phyloP scores from a whole-genome alignment of 768 basidiomycete genomes.

The Suillus weaverae region DNA sequence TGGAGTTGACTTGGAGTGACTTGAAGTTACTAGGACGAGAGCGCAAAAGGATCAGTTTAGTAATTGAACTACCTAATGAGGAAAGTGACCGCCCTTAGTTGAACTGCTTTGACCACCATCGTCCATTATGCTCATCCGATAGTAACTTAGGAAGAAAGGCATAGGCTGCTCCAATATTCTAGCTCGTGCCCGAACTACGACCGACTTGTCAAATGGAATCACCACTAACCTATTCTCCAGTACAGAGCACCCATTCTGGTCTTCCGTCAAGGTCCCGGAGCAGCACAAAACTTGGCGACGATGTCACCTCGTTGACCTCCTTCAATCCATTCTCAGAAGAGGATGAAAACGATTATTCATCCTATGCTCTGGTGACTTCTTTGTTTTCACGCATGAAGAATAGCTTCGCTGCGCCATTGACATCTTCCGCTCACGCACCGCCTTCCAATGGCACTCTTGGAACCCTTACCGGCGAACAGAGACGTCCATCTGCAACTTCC shows the following conservation, averaged over 20 bases:
- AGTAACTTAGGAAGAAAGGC: not conserved
- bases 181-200: not conserved
- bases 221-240: slow-evolving; percentile 28
- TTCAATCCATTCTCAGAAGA: slow-evolving; percentile 94
- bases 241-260: slow-evolving; percentile 34
- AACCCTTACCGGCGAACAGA: slow-evolving; percentile 43
- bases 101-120: not conserved
- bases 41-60: not conserved
- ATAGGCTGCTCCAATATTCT: not conserved
- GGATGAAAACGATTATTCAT: slow-evolving; percentile 86
- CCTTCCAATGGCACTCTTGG: slow-evolving; percentile 33
- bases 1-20: too few relatives aligned
- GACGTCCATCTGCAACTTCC: slow-evolving; percentile 56
- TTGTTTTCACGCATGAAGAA: slow-evolving; percentile 81
- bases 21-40: too few relatives aligned
- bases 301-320: slow-evolving; percentile 75
- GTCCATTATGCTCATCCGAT: not conserved
- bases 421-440: slow-evolving; percentile 46
- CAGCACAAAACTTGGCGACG: slow-evolving; percentile 55
- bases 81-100: not conserved
- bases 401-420: slow-evolving; percentile 67
- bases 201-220: slow-evolving; percentile 32
- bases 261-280: slow-evolving; percentile 61
- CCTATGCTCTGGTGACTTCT: slow-evolving; percentile 80
- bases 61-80: not conserved